Percentiles rank a stretch among this genome's conserved stretches.
These are phyloP conservation scores for Yarrowia galli DNA, from an alignment of 1,139 yeast genomes.

Conservation along the genomic window DNA sequence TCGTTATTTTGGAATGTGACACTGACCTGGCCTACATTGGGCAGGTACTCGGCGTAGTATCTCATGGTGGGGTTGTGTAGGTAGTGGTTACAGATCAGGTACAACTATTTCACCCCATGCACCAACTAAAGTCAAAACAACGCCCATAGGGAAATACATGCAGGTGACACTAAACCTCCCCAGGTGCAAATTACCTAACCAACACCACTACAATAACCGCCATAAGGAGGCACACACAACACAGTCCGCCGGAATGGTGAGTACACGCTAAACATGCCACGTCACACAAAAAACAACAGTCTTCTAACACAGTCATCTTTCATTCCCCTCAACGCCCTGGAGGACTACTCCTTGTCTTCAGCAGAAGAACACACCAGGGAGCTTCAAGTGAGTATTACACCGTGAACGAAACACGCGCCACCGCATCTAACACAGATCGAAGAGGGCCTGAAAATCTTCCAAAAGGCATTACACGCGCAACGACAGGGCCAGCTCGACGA, in stretches of 20 bases:
- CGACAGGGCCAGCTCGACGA: constrained; percentile 57
- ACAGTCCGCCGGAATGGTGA: constrained; percentile 23
- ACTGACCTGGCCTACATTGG: constrained; percentile 32
- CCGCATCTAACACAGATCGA: constrained; percentile 62
- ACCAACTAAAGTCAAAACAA: not conserved
- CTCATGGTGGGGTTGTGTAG: not conserved
- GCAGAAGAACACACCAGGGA: constrained; percentile 90
- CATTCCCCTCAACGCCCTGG: constrained; percentile 77
- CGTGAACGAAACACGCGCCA: not conserved
- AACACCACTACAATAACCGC: not conserved
- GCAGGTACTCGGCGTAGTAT: constrained; percentile 32
- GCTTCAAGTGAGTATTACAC: constrained; percentile 54
- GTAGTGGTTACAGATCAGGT: not conserved
- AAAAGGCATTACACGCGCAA: constrained; percentile 70
- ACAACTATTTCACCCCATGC: constrained; percentile 13
- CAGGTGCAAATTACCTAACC: constrained; percentile 1
- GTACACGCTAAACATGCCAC: not conserved
- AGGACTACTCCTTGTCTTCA: constrained; percentile 72
- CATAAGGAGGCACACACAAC: not conserved
- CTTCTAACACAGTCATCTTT: constrained; percentile 62
- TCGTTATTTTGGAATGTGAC: constrained; percentile 11
- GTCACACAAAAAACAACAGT: not conserved
- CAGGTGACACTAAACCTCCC: constrained; percentile 23
- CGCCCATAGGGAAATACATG: not conserved
- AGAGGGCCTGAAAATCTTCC: constrained; percentile 79